Percentiles rank a stretch among this genome's conserved stretches.
phyloP scores from a whole-genome alignment of 2,329 filamentous ascomycete species.

The Fusarium papillatum region DNA sequence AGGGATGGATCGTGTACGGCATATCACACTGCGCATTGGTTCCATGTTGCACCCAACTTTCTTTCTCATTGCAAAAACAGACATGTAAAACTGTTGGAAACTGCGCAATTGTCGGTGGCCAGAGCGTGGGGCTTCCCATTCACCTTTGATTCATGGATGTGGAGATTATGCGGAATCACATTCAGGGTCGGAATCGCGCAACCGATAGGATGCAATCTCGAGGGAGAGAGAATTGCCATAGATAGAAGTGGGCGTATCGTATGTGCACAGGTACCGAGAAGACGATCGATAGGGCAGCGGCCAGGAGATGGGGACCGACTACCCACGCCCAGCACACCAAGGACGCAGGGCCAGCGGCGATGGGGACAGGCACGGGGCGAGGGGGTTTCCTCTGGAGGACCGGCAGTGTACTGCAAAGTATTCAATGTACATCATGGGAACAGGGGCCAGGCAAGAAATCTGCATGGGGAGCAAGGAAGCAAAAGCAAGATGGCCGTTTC shows the following conservation, averaged over 20 bases:
- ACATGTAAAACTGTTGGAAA: conserved; percentile 2
- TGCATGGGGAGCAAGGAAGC: background rate
- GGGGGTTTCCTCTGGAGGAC: background rate
- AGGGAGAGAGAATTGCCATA: conserved; percentile 5
- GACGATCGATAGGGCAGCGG: conserved; percentile 1
- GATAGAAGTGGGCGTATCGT: conserved; percentile 3
- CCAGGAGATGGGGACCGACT: background rate
- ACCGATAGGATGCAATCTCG: conserved; percentile 13
- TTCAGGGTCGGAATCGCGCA: conserved; percentile 18
- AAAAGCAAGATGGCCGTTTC: conserved; percentile 26
- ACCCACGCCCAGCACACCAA: background rate
- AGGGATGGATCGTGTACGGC: conserved; percentile 8
- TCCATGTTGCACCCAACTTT: conserved; percentile 4
- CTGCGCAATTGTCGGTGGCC: conserved; percentile 19
- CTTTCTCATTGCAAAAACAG: background rate
- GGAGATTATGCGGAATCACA: conserved; percentile 7
- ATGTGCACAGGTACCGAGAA: background rate
- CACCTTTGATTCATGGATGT: background rate
- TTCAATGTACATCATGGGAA: conserved; percentile 6
- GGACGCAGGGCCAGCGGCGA: background rate
- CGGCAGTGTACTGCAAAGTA: conserved; percentile 4
- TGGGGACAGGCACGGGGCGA: background rate
- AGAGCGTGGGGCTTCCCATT: background rate
- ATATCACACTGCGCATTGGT: conserved; percentile 10
- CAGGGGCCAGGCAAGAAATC: background rate